Conservation (phyloP, 164 flowering plant genomes). For the Cinnamomum chago region DNA sequence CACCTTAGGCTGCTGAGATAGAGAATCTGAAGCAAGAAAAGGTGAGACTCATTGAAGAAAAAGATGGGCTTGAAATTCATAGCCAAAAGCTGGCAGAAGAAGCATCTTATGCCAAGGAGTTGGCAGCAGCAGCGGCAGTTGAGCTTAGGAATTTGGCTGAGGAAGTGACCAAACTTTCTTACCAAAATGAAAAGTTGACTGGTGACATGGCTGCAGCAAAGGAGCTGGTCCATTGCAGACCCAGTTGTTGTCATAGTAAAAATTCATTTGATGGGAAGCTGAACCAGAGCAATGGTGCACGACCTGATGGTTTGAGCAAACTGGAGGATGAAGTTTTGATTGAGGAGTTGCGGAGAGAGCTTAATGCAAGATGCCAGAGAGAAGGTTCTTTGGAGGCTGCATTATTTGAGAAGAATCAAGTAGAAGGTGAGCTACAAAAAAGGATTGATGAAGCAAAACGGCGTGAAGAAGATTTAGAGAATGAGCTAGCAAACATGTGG, state of each 20-base stretch:
- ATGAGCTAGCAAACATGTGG: constrained; percentile 84
- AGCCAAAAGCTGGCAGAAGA: constrained; percentile 67
- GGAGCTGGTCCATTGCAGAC: constrained; percentile 29
- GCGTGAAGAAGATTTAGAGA: constrained; percentile 56
- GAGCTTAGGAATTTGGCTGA: constrained; percentile 76
- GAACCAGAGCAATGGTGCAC: constrained; percentile 16
- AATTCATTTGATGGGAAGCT: constrained; percentile 26
- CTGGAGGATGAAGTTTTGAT: constrained; percentile 27
- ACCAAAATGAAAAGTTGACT: constrained; percentile 62
- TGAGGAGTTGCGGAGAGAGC: constrained; percentile 51
- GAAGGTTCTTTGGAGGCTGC: constrained; percentile 52
- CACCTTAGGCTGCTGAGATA: constrained; percentile 56
- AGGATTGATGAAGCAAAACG: constrained; percentile 53
- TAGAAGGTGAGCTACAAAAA: constrained; percentile 44
- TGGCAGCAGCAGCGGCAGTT: constrained; percentile 85
- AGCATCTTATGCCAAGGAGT: constrained; percentile 84
- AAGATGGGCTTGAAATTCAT: constrained; percentile 56
- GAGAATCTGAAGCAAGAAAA: constrained; percentile 63
- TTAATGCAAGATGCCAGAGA: constrained; percentile 39
- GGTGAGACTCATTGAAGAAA: constrained; percentile 52
- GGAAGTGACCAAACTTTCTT: constrained; percentile 78
- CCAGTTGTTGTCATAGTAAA: constrained; percentile 27
- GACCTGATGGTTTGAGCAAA: constrained; percentile 28
- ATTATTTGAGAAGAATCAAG: constrained; percentile 45
- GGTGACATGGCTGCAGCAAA: constrained; percentile 49